These are phyloP conservation scores for Diaporthe batatas DNA, from an alignment of 2,329 filamentous ascomycete species.

Conservation along the genomic window DNA sequence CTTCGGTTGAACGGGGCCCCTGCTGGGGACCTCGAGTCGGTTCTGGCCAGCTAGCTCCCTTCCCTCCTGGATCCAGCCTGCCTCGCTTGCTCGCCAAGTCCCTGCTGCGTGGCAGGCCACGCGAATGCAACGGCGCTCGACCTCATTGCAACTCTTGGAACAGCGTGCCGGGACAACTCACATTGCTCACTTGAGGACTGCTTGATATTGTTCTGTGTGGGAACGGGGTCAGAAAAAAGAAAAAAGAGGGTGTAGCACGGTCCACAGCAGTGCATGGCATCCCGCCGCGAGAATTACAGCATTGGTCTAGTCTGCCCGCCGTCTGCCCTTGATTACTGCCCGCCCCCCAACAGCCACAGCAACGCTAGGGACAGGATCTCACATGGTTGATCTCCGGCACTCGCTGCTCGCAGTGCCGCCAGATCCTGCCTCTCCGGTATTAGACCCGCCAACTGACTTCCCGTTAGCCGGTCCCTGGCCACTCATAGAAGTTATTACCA, in stretches of 20 bases:
- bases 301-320: background rate
- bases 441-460: background rate
- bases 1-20: slow-evolving; percentile 14
- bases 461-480: slow-evolving; percentile 6
- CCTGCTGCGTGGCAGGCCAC: slow-evolving; percentile 13
- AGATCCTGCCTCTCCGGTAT: background rate
- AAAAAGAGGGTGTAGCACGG: background rate
- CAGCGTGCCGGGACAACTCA: slow-evolving; percentile 1
- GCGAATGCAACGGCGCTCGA: slow-evolving; percentile 24
- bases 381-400: slow-evolving; percentile 17
- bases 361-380: background rate
- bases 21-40: slow-evolving; percentile 14
- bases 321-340: background rate
- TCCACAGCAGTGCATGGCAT: background rate
- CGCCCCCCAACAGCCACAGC: too few species aligned
- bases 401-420: background rate
- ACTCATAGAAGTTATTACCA: background rate
- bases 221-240: background rate
- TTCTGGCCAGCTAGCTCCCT: slow-evolving; percentile 11
- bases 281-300: background rate
- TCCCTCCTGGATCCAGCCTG: background rate
- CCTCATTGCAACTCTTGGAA: slow-evolving; percentile 25
- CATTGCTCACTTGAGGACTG: background rate
- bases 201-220: background rate
- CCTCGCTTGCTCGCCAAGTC: background rate